Evolutionary conservation across 73 alveolate species (phyloP).

Genomic region (Diophrys sp.): DNA sequence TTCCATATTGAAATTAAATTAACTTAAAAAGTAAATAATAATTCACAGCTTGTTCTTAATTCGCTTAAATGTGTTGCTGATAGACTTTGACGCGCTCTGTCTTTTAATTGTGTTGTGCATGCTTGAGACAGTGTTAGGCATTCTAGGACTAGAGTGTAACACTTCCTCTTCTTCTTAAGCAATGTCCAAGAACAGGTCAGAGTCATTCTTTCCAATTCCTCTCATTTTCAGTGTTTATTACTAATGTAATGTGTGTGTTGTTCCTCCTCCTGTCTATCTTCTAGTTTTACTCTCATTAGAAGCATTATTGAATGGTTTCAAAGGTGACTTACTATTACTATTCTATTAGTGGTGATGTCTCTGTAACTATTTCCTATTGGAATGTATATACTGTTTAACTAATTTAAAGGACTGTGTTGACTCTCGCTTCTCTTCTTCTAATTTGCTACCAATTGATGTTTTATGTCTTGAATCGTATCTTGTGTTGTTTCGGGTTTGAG

Average conservation of each 20-base stretch:
- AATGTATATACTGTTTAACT: not conserved
- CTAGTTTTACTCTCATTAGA: not conserved
- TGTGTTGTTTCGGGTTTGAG: too few species aligned
- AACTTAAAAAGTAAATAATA: too few species aligned
- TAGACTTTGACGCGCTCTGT: not conserved
- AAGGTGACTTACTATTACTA: too few species aligned
- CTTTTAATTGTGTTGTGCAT: not conserved
- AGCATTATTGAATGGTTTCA: not conserved
- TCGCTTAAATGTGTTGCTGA: not conserved
- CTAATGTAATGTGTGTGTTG: not conserved
- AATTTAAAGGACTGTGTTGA: not conserved
- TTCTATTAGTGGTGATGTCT: too few species aligned
- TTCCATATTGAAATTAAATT: too few species aligned
- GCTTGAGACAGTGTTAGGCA: not conserved
- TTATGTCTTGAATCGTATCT: not conserved
- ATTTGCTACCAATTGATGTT: not conserved
- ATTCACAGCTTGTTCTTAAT: not conserved
- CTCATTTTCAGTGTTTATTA: not conserved
- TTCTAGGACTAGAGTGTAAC: constrained; percentile 1
- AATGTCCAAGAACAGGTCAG: not conserved
- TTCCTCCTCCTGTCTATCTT: too few species aligned
- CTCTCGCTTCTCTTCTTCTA: not conserved
- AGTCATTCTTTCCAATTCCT: not conserved
- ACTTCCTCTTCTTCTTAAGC: constrained; percentile 10
- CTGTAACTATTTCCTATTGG: not conserved